These are phyloP conservation scores for Melanomma pulvis-pyrius DNA, from an alignment of 495 filamentous ascomycete genomes.

Conservation along the genomic window DNA sequence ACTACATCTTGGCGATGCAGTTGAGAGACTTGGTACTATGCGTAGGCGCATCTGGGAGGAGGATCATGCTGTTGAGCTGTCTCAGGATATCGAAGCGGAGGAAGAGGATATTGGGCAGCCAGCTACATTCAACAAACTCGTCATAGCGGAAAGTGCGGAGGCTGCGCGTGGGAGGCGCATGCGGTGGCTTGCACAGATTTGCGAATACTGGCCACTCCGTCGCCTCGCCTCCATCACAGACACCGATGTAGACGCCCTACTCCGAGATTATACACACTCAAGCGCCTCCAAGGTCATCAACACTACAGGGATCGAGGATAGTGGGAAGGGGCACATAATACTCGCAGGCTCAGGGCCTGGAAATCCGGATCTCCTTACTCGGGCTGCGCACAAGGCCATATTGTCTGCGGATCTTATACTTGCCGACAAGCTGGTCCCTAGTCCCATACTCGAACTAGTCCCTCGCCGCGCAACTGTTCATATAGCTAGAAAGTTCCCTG, in stretches of 20 bases:
- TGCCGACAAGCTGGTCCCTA: conserved; percentile 93
- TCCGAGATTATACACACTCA: conserved; percentile 62
- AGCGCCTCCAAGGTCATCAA: conserved; percentile 24
- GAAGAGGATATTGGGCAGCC: conserved; percentile 87
- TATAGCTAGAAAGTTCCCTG: conserved; percentile 96
- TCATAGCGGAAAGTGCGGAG: conserved; percentile 70
- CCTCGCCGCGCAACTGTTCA: conserved; percentile 86
- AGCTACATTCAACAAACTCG: conserved; percentile 81
- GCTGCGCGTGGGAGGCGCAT: conserved; percentile 79
- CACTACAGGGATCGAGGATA: conserved; percentile 17
- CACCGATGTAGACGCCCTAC: conserved; percentile 71
- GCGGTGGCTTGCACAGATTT: conserved; percentile 93
- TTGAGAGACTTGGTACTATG: conserved; percentile 75
- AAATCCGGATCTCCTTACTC: conserved; percentile 86
- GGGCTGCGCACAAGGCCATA: conserved; percentile 86
- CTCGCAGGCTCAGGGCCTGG: conserved; percentile 94
- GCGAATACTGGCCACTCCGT: conserved; percentile 95
- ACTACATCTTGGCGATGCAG: conserved; percentile 76
- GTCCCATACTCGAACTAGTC: conserved; percentile 82
- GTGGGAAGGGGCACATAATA: conserved; percentile 66
- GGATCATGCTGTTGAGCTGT: conserved; percentile 60
- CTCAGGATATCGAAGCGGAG: conserved; percentile 58
- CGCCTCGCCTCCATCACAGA: conserved; percentile 79
- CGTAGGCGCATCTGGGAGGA: conserved; percentile 78
- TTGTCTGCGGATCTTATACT: conserved; percentile 81